Base-by-base conservation (phyloP, 75 land plant genomes). In the Isoetes taiwanensis region DNA sequence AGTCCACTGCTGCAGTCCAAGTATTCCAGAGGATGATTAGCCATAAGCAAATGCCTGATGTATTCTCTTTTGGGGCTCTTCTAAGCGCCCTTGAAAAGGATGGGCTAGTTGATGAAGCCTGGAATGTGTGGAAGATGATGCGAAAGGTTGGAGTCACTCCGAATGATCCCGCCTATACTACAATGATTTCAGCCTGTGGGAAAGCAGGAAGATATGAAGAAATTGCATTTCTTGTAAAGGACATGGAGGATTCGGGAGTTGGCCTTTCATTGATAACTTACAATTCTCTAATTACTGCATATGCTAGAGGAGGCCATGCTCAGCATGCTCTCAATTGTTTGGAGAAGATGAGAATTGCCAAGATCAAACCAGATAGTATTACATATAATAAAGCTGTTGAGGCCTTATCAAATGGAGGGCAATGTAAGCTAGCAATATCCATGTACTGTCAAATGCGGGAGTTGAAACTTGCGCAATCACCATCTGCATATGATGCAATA, bases 51-150 rank as follows among this genome's bases (percentile, higher is more conserved):
- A 82, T 75, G 58, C 86, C 93, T 1, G 79, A 77, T 19, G 69
- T 82, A 0, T 28, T 75, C 17, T 77, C 86, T 20, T 86, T 82
- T 62, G 78, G 76, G 17, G 86, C 93, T 10, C 48, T 86, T 41
- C 81, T 86, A 16, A 82, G 86, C 54, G 80, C 91, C 26, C 74
- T 86, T 27, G 86, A 82, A 52, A 86, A 86, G 65, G 83, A 76
- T 0, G 71, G 69, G 28, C 64, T 77, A 1, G 70, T 68, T 33
- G 82, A 78, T 12, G 74, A 76, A 54, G 85, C 80, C 5, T 32
- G 64, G 6, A 30, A 59, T 5, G 90, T 86, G 0, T 86, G 85
- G 90, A 64, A 81, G 11, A 85, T 81, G 41, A 81, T 85, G 90
- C 34, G 69, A 2, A 81, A 72, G 50, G 74, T 86, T 5, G 80